Evolutionary conservation across 768 basidiomycete genomes (phyloP).

Genomic region (Albatrellus ellisii): DNA sequence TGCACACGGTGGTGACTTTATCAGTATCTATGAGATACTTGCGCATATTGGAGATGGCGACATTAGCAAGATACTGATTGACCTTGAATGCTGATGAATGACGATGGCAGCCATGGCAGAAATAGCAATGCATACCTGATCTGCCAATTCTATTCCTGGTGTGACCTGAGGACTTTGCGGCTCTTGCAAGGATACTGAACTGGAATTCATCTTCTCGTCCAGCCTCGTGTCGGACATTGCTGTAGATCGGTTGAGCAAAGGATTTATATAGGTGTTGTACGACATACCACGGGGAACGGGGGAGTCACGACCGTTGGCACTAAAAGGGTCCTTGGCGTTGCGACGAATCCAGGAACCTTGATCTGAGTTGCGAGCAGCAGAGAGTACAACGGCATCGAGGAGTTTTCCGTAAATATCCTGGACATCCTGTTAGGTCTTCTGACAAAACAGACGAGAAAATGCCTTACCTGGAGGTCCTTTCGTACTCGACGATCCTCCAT

Average conservation of each 20-base stretch:
- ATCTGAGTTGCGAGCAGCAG: constrained; percentile 63
- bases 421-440: neutral
- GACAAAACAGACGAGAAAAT: neutral
- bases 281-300: constrained; percentile 44
- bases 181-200: constrained; percentile 24
- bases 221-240: constrained; percentile 25
- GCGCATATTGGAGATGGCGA: constrained; percentile 61
- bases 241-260: constrained; percentile 1
- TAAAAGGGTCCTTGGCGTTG: constrained; percentile 44
- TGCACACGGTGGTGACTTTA: constrained; percentile 66
- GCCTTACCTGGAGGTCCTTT: constrained; percentile 71
- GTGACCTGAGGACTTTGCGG: constrained; percentile 18
- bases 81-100: constrained; percentile 36
- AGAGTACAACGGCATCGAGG: constrained; percentile 63
- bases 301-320: constrained; percentile 58
- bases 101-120: too few species aligned
- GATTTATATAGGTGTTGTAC: neutral
- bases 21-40: constrained; percentile 77
- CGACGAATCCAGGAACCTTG: constrained; percentile 73
- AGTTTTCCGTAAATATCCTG: constrained; percentile 81
- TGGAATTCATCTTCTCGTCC: constrained; percentile 49
- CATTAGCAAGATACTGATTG: constrained; percentile 52
- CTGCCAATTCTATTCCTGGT: constrained; percentile 27
- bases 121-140: constrained; percentile 33
- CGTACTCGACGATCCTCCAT: constrained; percentile 81